These are phyloP conservation scores for Meyerozyma elateridarum DNA, from an alignment of 1,139 yeast genomes.

Conservation along the genomic window DNA sequence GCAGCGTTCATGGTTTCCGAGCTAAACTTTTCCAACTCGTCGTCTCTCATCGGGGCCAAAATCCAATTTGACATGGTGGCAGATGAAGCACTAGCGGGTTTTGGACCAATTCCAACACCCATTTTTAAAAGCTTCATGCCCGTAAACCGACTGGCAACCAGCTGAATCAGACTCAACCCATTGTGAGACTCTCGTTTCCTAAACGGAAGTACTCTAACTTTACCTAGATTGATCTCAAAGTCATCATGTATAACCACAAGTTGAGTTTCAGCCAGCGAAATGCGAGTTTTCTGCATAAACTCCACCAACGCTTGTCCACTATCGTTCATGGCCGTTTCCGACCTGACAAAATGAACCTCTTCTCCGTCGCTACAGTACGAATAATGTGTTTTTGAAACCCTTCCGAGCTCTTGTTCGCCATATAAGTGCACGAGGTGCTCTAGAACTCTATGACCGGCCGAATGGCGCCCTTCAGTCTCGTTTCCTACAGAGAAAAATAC, in stretches of 20 bases:
- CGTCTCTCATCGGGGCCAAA: conserved; percentile 21
- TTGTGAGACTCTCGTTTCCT: conserved; percentile 40
- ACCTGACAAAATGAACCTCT: conserved; percentile 28
- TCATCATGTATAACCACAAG: conserved; percentile 36
- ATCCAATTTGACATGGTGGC: conserved; percentile 41
- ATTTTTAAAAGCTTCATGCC: conserved; percentile 22
- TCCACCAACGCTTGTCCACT: conserved; percentile 27
- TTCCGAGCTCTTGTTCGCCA: conserved; percentile 21
- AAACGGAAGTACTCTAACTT: conserved; percentile 23
- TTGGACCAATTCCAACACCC: conserved; percentile 45
- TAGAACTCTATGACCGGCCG: conserved; percentile 37
- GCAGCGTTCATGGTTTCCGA: neutral
- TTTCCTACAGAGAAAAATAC: conserved; percentile 40
- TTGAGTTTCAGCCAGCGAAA: conserved; percentile 13
- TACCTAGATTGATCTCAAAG: conserved; percentile 30
- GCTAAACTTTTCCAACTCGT: neutral
- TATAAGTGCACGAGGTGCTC: conserved; percentile 22
- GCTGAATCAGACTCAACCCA: conserved; percentile 29
- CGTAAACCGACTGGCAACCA: conserved; percentile 8
- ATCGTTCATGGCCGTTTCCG: conserved; percentile 41
- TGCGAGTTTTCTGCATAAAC: conserved; percentile 18
- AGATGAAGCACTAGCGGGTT: conserved; percentile 30
- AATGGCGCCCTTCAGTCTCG: conserved; percentile 41
- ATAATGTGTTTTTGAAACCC: conserved; percentile 17
- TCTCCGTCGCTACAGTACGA: conserved; percentile 19